Base-by-base conservation (phyloP, 306 rosid genomes). In the Trifolium subterraneum region DNA sequence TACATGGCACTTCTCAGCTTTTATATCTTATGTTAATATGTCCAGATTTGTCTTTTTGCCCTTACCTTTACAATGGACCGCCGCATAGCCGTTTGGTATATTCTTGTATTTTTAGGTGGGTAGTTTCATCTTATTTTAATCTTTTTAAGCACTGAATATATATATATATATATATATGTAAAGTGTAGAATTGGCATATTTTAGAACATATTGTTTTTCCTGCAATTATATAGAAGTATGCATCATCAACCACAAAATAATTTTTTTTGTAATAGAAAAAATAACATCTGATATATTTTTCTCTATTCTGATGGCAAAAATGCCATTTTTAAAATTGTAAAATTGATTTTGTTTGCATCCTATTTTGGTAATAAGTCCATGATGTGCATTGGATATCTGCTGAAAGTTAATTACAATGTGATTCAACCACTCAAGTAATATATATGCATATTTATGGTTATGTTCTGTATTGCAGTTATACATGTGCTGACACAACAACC, bases 401-500 rank as follows among this genome's bases (percentile, higher is more conserved):
- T 65, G 70, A 63, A 70, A 67, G 59, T 76, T 64, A 33, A 47
- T 56, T 18, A 23, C 64, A 25, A 25, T 77, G 25, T 23, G 68
- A 79, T 59, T 78, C 70, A 39, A 56, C 65, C 27, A 52, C 70
- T 15, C 70, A 12, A 63, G 41, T 56, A 13, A 50, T 64, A 64
- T 60, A 29, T 60, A 55, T 47, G 55, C 23, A 4, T 48, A 36
- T 61, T 65, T 70, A 60, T 58, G 67, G 55, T 67, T 54, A 15
- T 80, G 39, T 76, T 77, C 47, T 70, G 78, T 71, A 58, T 29
- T 84, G 85, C 91, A 93, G 97, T 69, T 64, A 84, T 91, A 45
- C 88, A 93, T 58, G 75, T 87, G 66, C 78, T 88, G 74, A 90
- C 96, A 38, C 97, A 89, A 74, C 97, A 89, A 80, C 97, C 96